Evolutionary conservation across 176 grass and related monocot species (phyloP), one percentile per base, ranked within the genome.

Genomic region (Hordeum marinum): DNA sequence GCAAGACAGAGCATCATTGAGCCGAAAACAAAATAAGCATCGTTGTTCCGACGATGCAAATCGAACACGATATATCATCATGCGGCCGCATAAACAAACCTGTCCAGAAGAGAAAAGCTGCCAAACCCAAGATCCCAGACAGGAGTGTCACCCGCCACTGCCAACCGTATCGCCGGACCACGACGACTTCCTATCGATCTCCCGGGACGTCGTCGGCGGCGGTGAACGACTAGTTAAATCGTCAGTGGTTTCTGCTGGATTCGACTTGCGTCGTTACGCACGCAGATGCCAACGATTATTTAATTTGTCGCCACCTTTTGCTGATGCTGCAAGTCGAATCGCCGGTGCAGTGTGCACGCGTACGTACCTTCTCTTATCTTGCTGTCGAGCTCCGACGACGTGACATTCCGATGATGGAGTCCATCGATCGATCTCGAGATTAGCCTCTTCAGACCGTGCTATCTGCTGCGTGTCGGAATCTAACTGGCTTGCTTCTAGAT

Each of bases 151-250:
- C 43, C 43, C 43, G 43, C 43, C 43, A 85, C 43, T 46, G 43
- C 4, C 77, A 23, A 39, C 77, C 1, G 39, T 32, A 14, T 35
- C 76, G 48, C 67, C 8, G 23, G 23, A 45, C 11, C 32, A 39
- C 11, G 52, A 23, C 32, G 75, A 77, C 29, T 23, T 57, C 2
- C 24, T 1, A 41, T 61, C 21, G 21, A 26, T 42, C 20, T 32
- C 48, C 72, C 68, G 6, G 54, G 62, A 64, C 62, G 11, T 64
- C 39, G 39, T 72, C 21, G 79, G 68, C 79, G 23, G 24, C 79
- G 86, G 48, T 24, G 79, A 82, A 87, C 48, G 43, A 11, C 35
- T 21, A 48, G 76, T 79, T 52, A 78, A 83, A 78, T 72, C 67
- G 11, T 12, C 9, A 29, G 68, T 18, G 32, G 20, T 60, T 26